Evolutionary conservation across 768 basidiomycete genomes (phyloP), one percentile per base, ranked within the genome.

Genomic region (Lentinula detonsa): DNA sequence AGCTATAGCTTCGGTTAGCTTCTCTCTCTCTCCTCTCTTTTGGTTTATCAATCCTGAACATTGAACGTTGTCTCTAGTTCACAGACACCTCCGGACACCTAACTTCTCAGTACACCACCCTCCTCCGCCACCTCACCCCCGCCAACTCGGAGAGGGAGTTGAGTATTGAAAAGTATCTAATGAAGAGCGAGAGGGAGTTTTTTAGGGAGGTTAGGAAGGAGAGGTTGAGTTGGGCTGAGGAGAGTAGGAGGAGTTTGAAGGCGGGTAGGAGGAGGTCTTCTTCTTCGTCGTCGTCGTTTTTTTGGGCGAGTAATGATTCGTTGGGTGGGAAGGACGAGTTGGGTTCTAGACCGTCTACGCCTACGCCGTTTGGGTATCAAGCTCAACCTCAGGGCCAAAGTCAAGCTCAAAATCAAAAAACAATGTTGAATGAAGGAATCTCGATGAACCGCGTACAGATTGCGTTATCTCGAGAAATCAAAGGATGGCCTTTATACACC

Each of bases 81-180:
- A 96, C 95, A 21, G 95, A 96, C 71, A 81, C 91, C 1, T 93
- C 96, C 70, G 95, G 95, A 39, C 92, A 92, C 51, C 94, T 97
- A 54, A 90, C 93, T 9, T 83, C 88, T 39, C 87, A 91, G 60
- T 97, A 96, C 73, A 91, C 94, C 8, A 85, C 90, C 67, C 93
- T 90, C 71, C 74, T 97, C 43, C 89, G 93, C 69, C 69, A 70
- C 60, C 81, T 96, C 61, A 87, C 83, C 48, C 79, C 93, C 0
- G 90, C 93, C 60, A 97, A 96, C 71, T 95, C 95, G 5, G 91
- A 93, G 75, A 83, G 85, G 57, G 94, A 96, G 65, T 72, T 97
- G 28, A 96, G 93, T 35, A 97, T 97, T 65, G 95, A 96, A 71
- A 90, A 90, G 71, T 97, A 79, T 80, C 75, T 97, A 65, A 78